Percentiles rank a stretch among this genome's conserved stretches.
Evolutionary conservation across 192 early-diverging fungal genomes (phyloP).

Genomic region (Fimicolochytrium jonesii): DNA sequence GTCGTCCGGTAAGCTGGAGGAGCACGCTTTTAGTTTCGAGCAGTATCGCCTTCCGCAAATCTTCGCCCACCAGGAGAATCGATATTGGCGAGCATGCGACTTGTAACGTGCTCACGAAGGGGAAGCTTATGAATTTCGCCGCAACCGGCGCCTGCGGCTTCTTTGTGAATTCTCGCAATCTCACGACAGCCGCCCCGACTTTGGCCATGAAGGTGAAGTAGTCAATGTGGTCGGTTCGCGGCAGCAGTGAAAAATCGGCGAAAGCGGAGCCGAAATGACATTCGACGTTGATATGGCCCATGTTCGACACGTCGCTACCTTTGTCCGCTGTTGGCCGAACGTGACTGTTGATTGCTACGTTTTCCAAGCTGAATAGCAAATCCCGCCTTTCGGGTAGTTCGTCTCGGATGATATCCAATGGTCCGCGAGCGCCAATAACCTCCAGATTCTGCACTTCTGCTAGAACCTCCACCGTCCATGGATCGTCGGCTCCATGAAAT

Average conservation of each 20-base stretch:
- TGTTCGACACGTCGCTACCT: neutral
- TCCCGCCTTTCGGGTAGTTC: neutral
- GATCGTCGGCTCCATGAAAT: neutral
- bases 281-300: slow-evolving; percentile 5
- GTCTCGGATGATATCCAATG: neutral
- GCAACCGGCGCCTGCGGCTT: neutral
- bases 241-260: slow-evolving; percentile 12
- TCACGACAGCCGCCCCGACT: neutral
- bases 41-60: neutral
- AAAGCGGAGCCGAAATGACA: slow-evolving; percentile 2
- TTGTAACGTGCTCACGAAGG: neutral
- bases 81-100: neutral
- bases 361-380: neutral
- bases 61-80: slow-evolving; percentile 14
- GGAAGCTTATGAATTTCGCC: too few relatives aligned
- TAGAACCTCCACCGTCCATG: too few relatives aligned
- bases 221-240: neutral
- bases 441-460: too few relatives aligned
- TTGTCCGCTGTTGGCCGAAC: neutral
- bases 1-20: too few relatives aligned
- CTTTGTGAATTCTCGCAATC: neutral
- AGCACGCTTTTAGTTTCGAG: neutral
- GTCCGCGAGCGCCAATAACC: neutral
- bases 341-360: neutral
- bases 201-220: slow-evolving; percentile 15